phyloP scores from a whole-genome alignment of 768 basidiomycete genomes.

The Paxillus involutus region DNA sequence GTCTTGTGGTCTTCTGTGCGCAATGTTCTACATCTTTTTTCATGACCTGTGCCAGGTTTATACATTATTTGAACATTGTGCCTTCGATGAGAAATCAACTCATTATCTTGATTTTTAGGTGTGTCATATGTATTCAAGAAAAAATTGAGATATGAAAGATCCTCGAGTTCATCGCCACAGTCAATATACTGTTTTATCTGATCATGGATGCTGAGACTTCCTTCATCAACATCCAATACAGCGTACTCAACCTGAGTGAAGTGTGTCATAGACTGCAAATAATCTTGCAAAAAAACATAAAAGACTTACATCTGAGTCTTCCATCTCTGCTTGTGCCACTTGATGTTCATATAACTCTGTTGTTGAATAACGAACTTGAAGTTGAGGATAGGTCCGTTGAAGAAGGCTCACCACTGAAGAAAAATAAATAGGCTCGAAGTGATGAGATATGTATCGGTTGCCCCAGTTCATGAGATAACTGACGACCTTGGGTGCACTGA shows the following conservation, averaged over 20 bases:
- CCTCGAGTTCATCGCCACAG: background rate
- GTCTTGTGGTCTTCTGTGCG: constrained; percentile 30
- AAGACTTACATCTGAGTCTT: no score
- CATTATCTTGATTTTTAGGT: background rate
- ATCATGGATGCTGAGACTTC: background rate
- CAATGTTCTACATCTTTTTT: constrained; percentile 16
- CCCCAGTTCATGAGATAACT: constrained; percentile 4
- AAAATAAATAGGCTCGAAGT: background rate
- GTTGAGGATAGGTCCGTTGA: no score
- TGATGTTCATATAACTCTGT: no score
- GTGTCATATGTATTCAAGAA: background rate
- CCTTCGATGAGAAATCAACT: background rate
- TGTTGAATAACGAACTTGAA: no score
- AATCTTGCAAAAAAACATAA: no score
- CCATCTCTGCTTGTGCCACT: no score
- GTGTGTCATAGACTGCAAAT: no score
- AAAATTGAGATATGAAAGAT: background rate
- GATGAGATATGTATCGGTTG: constrained; percentile 1
- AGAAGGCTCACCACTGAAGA: no score
- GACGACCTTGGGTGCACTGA: background rate
- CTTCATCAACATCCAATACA: no score
- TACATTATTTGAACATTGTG: background rate
- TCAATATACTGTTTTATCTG: background rate
- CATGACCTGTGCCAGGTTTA: no score
- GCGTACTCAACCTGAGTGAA: no score